Conservation (phyloP, 768 basidiomycete genomes). For the Mrakia gelida region DNA sequence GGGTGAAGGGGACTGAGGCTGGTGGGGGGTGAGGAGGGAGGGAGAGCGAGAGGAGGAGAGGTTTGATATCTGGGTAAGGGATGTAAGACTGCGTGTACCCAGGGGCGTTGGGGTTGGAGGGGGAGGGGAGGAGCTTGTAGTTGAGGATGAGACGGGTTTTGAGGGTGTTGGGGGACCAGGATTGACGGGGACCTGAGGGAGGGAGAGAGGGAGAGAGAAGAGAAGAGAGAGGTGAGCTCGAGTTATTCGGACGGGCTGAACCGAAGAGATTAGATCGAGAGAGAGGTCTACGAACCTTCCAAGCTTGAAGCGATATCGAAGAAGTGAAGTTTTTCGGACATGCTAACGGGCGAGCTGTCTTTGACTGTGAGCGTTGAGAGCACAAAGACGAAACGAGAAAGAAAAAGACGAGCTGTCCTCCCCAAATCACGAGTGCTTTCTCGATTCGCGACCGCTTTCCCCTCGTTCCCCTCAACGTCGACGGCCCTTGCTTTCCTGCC, state of each 20-base stretch:
- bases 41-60: not conserved
- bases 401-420: not conserved
- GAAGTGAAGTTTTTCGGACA: too few relatives aligned
- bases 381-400: not conserved
- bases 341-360: too few relatives aligned
- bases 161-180: slow-evolving; percentile 37
- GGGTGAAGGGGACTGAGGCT: slow-evolving; percentile 4
- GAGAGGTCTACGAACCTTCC: too few relatives aligned
- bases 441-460: not conserved
- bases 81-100: slow-evolving; percentile 32
- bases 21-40: not conserved
- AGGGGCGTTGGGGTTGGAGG: too few relatives aligned
- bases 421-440: not conserved
- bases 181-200: slow-evolving; percentile 24
- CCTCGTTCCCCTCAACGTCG: not conserved
- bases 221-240: not conserved
- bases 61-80: slow-evolving; percentile 35
- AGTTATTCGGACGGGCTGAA: not conserved
- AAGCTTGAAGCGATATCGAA: too few relatives aligned
- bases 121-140: slow-evolving; percentile 29
- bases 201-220: not conserved
- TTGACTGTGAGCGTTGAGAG: too few relatives aligned
- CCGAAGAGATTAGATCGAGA: not conserved
- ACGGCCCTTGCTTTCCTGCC: not conserved
- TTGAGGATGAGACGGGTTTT: slow-evolving; percentile 34